These are phyloP conservation scores for Chalaropsis ovoidea DNA, from an alignment of 2,329 filamentous ascomycete genomes.

Conservation along the genomic window DNA sequence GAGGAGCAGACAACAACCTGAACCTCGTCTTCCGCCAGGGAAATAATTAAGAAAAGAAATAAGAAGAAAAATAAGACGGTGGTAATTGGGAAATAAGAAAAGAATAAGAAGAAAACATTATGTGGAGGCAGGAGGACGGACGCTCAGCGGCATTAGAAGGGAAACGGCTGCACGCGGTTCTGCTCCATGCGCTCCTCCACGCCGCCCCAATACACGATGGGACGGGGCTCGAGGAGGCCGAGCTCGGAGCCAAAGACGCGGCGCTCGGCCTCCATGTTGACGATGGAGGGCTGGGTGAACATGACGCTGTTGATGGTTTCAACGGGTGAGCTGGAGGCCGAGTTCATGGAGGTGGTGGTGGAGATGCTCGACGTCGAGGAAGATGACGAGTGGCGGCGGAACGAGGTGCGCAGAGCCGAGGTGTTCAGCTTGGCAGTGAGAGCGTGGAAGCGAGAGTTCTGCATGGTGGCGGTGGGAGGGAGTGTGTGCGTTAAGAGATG, in stretches of 20 bases:
- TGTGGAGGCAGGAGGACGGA: neutral
- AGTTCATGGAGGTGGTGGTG: conserved; percentile 24
- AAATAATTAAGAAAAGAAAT: conserved; percentile 22
- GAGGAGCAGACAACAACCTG: conserved; percentile 9
- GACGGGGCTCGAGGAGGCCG: conserved; percentile 50
- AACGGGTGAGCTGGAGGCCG: conserved; percentile 36
- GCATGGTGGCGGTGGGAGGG: conserved; percentile 34
- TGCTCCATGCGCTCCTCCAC: conserved; percentile 48
- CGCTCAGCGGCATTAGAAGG: conserved; percentile 14
- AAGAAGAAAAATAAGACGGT: conserved; percentile 7
- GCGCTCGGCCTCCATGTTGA: conserved; percentile 50
- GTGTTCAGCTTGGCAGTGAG: conserved; percentile 44
- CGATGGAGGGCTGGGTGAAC: conserved; percentile 46
- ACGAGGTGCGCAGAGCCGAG: conserved; percentile 40
- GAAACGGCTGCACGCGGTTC: conserved; percentile 21
- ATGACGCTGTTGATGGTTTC: conserved; percentile 51
- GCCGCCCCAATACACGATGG: conserved; percentile 53
- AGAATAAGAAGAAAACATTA: neutral
- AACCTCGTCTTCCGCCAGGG: conserved; percentile 21
- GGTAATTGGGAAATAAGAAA: no score
- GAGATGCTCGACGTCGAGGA: conserved; percentile 35
- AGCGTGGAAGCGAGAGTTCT: conserved; percentile 41
- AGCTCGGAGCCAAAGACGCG: conserved; percentile 44
- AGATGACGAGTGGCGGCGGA: conserved; percentile 43
- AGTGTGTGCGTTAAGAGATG: neutral